Percentiles rank a stretch among this genome's conserved stretches.
These are phyloP conservation scores for Fusarium chaquense DNA, from an alignment of 2,329 filamentous ascomycete species.

Conservation along the genomic window DNA sequence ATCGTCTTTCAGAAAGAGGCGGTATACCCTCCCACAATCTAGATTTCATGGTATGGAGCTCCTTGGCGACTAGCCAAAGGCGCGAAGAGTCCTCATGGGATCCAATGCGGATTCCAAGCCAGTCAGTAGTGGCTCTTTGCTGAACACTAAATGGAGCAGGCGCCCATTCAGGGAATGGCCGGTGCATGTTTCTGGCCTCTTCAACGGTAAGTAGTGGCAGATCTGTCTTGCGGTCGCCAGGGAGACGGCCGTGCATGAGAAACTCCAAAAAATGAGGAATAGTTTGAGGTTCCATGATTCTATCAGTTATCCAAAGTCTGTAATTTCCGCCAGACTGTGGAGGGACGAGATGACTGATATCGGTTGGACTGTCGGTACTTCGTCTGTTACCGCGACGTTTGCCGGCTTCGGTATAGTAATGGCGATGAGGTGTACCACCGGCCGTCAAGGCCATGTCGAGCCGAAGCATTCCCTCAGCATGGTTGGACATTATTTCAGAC, in stretches of 20 bases:
- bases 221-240: conserved; percentile 10
- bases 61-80: conserved; percentile 41
- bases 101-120: conserved; percentile 35
- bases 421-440: conserved; percentile 4
- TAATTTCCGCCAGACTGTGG: neutral
- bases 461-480: neutral
- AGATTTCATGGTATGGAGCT: conserved; percentile 49
- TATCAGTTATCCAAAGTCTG: conserved; percentile 41
- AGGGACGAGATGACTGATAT: conserved; percentile 2
- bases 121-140: conserved; percentile 7
- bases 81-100: conserved; percentile 36
- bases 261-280: conserved; percentile 40
- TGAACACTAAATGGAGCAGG: conserved; percentile 36
- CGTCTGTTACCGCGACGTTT: conserved; percentile 13
- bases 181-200: conserved; percentile 18
- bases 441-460: conserved; percentile 21
- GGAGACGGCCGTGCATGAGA: conserved; percentile 20
- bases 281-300: conserved; percentile 44
- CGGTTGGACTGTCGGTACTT: conserved; percentile 1
- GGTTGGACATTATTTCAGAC: conserved; percentile 10
- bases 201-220: conserved; percentile 15
- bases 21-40: conserved; percentile 48
- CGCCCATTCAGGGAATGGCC: conserved; percentile 42
- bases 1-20: conserved; percentile 47
- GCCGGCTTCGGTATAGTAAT: neutral